These are phyloP conservation scores for Cladophialophora yegresii DNA, from an alignment of 2,329 filamentous ascomycete species.

Conservation along the genomic window DNA sequence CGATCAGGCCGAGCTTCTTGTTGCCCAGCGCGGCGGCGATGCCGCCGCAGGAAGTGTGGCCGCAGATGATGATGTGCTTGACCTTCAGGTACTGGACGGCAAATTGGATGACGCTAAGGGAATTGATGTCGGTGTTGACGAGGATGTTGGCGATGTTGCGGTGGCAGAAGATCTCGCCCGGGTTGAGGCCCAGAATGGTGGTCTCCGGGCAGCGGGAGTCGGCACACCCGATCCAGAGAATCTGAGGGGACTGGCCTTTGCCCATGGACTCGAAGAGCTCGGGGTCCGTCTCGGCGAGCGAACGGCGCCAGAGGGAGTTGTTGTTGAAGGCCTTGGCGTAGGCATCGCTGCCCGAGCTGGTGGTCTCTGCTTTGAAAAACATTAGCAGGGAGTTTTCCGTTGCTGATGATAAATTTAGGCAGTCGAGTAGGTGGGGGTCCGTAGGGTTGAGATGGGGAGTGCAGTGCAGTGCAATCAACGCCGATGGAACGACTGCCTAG, in stretches of 20 bases:
- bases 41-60: slow-evolving; percentile 63
- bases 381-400: not conserved
- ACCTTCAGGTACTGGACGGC: slow-evolving; percentile 72
- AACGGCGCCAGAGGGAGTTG: slow-evolving; percentile 36
- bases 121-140: slow-evolving; percentile 72
- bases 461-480: slow-evolving; percentile 1
- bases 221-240: slow-evolving; percentile 82
- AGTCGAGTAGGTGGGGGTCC: too few species aligned
- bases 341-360: slow-evolving; percentile 21
- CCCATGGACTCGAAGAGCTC: slow-evolving; percentile 70
- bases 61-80: slow-evolving; percentile 63
- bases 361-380: not conserved
- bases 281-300: slow-evolving; percentile 52
- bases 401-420: not conserved
- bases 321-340: slow-evolving; percentile 36
- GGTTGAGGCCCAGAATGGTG: slow-evolving; percentile 69
- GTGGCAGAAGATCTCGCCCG: slow-evolving; percentile 85
- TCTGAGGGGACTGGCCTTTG: slow-evolving; percentile 63
- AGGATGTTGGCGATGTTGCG: slow-evolving; percentile 89
- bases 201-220: slow-evolving; percentile 85
- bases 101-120: slow-evolving; percentile 74
- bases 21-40: slow-evolving; percentile 59
- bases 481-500: not conserved
- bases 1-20: slow-evolving; percentile 60
- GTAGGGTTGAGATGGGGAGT: slow-evolving; percentile 12